Percentiles rank a stretch among this genome's conserved stretches.
phyloP scores from a whole-genome alignment of 441 rosid genomes.

The Gossypium trilobum region DNA sequence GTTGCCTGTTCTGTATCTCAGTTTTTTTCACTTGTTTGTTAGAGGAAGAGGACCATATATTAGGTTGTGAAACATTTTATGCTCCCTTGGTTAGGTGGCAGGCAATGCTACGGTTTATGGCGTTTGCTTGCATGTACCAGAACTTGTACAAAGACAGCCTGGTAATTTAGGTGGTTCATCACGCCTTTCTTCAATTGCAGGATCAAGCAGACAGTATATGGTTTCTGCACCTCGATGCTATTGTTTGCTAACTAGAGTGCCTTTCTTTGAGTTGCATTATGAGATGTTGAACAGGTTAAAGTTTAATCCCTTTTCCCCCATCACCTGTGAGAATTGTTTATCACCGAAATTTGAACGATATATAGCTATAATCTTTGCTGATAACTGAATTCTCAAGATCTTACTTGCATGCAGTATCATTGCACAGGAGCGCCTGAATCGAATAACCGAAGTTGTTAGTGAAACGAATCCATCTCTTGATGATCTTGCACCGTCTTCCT shows the following conservation, averaged over 20 bases:
- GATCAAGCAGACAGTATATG: slow-evolving; percentile 60
- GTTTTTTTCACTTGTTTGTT: slow-evolving; percentile 4
- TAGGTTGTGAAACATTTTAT: slow-evolving; percentile 21
- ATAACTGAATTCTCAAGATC: slow-evolving; percentile 12
- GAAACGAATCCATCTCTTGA: slow-evolving; percentile 51
- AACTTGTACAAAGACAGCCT: slow-evolving; percentile 88
- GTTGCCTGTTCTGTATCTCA: background rate
- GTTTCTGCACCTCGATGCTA: slow-evolving; percentile 98
- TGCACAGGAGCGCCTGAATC: slow-evolving; percentile 89
- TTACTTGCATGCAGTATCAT: slow-evolving; percentile 67
- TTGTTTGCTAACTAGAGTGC: slow-evolving; percentile 80
- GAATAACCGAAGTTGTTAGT: slow-evolving; percentile 72
- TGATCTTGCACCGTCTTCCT: slow-evolving; percentile 30
- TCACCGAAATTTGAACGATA: background rate
- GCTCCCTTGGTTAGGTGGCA: slow-evolving; percentile 57
- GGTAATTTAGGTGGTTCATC: slow-evolving; percentile 55
- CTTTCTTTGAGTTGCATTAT: slow-evolving; percentile 88
- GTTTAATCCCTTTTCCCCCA: slow-evolving; percentile 11
- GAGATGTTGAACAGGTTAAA: slow-evolving; percentile 87
- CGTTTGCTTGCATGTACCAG: slow-evolving; percentile 79
- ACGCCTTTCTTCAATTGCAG: slow-evolving; percentile 41
- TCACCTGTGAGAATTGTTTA: slow-evolving; percentile 16
- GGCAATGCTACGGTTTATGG: slow-evolving; percentile 90
- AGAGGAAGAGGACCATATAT: background rate
- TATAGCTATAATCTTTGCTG: background rate